Conservation (phyloP, 164 flowering plant species). For the Litsea cubeba region DNA sequence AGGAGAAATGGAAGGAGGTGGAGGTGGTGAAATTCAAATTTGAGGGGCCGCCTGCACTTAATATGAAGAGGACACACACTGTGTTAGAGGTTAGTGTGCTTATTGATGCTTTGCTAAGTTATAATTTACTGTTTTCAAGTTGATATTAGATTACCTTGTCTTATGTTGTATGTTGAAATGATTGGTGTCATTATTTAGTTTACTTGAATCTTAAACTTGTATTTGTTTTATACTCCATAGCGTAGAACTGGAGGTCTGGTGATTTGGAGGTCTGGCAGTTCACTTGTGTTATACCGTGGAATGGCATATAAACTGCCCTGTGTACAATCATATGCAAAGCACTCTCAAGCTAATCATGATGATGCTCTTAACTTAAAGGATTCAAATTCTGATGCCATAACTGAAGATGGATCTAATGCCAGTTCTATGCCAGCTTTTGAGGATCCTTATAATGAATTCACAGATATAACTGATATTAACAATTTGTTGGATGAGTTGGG, state of each 20-base stretch:
- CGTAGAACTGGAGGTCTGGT: slow-evolving; percentile 87
- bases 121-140: background rate
- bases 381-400: slow-evolving; percentile 9
- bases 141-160: background rate
- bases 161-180: background rate
- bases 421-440: slow-evolving; percentile 24
- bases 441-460: slow-evolving; percentile 36
- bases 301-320: slow-evolving; percentile 68
- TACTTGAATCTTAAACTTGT: slow-evolving; percentile 6
- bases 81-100: slow-evolving; percentile 64
- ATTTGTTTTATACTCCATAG: slow-evolving; percentile 33
- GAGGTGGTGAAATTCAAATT: slow-evolving; percentile 90
- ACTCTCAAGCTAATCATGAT: slow-evolving; percentile 15
- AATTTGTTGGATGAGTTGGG: slow-evolving; percentile 70
- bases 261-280: slow-evolving; percentile 90
- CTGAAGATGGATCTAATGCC: slow-evolving; percentile 16
- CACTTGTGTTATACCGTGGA: slow-evolving; percentile 79
- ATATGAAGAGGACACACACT: slow-evolving; percentile 82
- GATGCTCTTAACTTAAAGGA: slow-evolving; percentile 13
- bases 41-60: slow-evolving; percentile 55
- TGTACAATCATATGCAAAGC: slow-evolving; percentile 47
- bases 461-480: slow-evolving; percentile 47
- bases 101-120: background rate
- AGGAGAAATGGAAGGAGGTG: slow-evolving; percentile 70
- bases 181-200: background rate